Base-by-base conservation (phyloP, 2,329 filamentous ascomycete genomes). In the Microcyclospora pomicola region DNA sequence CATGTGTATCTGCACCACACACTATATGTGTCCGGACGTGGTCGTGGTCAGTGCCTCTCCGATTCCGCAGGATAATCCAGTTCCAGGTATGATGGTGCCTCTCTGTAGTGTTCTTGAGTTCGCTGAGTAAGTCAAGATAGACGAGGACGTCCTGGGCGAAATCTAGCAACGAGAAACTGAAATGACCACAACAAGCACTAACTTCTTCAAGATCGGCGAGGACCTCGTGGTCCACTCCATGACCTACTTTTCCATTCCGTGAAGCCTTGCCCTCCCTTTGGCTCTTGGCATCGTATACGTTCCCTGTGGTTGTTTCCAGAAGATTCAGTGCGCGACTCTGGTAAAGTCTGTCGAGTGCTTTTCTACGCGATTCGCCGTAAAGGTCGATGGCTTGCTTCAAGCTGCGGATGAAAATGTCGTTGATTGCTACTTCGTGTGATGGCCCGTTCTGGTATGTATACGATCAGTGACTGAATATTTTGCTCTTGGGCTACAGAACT, bases 121-220 rank as follows among this genome's bases (percentile, higher is more conserved):
- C 83, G 53, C 95, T 85, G 4, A 98, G 64, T 1, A 91, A 78
- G 37, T 84, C 76, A 33, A 98, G 61, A 49, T 93, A 91, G 10
- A 73, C 73, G 47, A 83, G 76, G 64, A 93, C 82, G 54, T 95
- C 86, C 54, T 93, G 83, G 0, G 85, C 87, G 53, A 96, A 88
- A 48, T 91, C 82, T 45, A 91, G 75, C 16, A 98, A 67, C 32
- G 82, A 92, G 56, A 91, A 95, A 54, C 83, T 88, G 55, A 96
- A 98, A 60, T 96, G 87, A 0, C 91, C 88, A 53, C 91, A 98
- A 40, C 87, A 92, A n/a, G 91, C 88, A 31, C 88, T 87, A 9
- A 96, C 87, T 59, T 98, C 91, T 58, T 98, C 91, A 40, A 94
- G 86, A 58, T 96, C 91, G 2, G 88, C 91, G 54, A 92, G 80